Conservation (phyloP, 352 stramenopile genomes). For the Pythium pyrilobum region DNA sequence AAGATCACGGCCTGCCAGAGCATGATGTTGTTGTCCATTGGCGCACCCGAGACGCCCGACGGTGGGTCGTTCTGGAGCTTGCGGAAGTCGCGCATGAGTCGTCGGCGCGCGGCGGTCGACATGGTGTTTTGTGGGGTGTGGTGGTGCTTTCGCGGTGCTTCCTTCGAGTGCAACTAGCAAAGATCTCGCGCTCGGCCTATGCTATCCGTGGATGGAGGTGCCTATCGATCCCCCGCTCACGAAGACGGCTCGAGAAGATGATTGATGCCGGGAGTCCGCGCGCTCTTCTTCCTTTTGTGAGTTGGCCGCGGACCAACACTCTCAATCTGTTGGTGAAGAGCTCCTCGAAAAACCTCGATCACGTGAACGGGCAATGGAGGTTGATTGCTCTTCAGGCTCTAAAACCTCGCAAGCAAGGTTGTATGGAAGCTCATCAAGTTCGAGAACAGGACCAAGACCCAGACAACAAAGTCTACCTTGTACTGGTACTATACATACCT, state of each 20-base stretch:
- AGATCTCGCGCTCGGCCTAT: too few species aligned
- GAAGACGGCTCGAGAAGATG: background rate
- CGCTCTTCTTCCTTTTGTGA: background rate
- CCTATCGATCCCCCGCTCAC: too few species aligned
- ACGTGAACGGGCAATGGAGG: too few species aligned
- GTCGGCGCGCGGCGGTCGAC: constrained; percentile 92
- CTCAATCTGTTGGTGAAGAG: constrained; percentile 4
- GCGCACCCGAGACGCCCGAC: constrained; percentile 94
- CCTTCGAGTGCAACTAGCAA: too few species aligned
- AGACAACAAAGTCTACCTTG: background rate
- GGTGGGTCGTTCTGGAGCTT: constrained; percentile 98
- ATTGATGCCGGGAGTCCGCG: constrained; percentile 5
- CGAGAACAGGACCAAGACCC: constrained; percentile 7
- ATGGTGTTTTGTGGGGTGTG: constrained; percentile 43
- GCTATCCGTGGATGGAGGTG: too few species aligned
- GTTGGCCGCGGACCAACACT: constrained; percentile 6
- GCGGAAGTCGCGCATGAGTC: constrained; percentile 97
- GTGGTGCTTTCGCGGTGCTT: background rate
- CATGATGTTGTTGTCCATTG: constrained; percentile 99
- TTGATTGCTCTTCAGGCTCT: too few species aligned
- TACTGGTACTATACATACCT: background rate
- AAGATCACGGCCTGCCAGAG: constrained; percentile 93
- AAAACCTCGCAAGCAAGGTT: background rate
- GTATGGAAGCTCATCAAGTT: background rate
- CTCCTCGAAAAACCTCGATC: constrained; percentile 11